Evolutionary conservation across 352 stramenopile species (phyloP).

Genomic region (Achlya hypogyna): DNA sequence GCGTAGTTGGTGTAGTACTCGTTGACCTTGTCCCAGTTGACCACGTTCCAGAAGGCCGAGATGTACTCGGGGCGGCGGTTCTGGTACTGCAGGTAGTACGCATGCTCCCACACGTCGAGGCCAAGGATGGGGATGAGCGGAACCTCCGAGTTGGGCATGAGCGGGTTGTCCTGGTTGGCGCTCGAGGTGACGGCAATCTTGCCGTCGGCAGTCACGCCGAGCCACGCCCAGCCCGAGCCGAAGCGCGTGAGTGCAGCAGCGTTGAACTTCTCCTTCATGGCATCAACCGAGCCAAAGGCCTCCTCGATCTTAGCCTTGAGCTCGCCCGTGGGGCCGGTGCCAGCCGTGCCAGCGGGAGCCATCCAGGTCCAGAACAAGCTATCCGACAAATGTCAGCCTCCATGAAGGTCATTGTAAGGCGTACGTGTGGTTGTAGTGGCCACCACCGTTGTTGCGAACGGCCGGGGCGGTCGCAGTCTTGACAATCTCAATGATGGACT

Average conservation of each 20-base stretch:
- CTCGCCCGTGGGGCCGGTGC: slow-evolving; percentile 63
- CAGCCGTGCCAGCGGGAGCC: slow-evolving; percentile 58
- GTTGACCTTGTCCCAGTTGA: slow-evolving; percentile 90
- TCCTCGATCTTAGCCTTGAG: slow-evolving; percentile 81
- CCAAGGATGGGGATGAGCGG: slow-evolving; percentile 90
- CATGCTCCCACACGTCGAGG: slow-evolving; percentile 94
- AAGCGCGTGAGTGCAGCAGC: slow-evolving; percentile 78
- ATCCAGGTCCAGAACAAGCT: slow-evolving; percentile 93
- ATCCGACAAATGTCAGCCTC: background rate
- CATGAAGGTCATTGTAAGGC: background rate
- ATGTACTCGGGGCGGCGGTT: slow-evolving; percentile 95
- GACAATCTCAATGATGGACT: slow-evolving; percentile 76
- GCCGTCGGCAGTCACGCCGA: slow-evolving; percentile 78
- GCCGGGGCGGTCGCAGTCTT: slow-evolving; percentile 58
- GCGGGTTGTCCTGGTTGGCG: slow-evolving; percentile 91
- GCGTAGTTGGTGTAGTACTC: slow-evolving; percentile 88
- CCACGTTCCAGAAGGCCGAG: slow-evolving; percentile 97
- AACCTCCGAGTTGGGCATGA: slow-evolving; percentile 71
- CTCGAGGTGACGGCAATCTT: slow-evolving; percentile 93
- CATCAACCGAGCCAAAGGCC: slow-evolving; percentile 86
- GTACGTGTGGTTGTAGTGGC: slow-evolving; percentile 77
- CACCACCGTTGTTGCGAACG: slow-evolving; percentile 78
- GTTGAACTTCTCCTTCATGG: slow-evolving; percentile 87
- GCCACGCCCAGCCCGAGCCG: slow-evolving; percentile 87
- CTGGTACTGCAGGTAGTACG: slow-evolving; percentile 97